Percentiles rank a stretch among this genome's conserved stretches.
phyloP scores from a whole-genome alignment of 768 basidiomycete genomes.

The Albatrellus ellisii region DNA sequence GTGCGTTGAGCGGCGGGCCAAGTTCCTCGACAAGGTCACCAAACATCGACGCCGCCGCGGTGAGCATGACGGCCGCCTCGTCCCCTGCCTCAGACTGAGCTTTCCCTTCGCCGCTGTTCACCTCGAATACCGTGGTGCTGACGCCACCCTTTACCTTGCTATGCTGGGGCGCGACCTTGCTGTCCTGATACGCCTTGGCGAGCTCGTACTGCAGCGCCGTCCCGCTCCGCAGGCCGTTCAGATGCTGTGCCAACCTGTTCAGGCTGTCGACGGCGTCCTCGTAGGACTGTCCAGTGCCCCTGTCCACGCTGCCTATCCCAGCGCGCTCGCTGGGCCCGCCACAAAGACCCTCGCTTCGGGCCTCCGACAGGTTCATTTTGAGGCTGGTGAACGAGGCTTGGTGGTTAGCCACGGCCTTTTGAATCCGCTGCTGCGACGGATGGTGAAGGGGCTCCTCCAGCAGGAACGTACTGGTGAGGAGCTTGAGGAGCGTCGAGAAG shows the following conservation, averaged over 20 bases:
- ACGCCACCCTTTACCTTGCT: constrained; percentile 7
- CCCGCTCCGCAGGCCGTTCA: constrained; percentile 80
- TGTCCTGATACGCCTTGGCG: constrained; percentile 41
- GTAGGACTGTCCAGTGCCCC: constrained; percentile 41
- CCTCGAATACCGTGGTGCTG: constrained; percentile 9
- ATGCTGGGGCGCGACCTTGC: constrained; percentile 27
- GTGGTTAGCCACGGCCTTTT: constrained; percentile 72
- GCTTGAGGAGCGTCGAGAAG: constrained; percentile 72
- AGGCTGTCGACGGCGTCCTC: constrained; percentile 80
- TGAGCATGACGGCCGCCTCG: constrained; percentile 31
- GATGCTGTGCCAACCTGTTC: constrained; percentile 85
- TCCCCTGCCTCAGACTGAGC: too few relatives aligned
- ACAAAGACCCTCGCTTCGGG: constrained; percentile 69
- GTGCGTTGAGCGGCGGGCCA: constrained; percentile 59
- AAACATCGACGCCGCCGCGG: constrained; percentile 61
- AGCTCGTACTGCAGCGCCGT: constrained; percentile 77
- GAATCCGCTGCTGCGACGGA: constrained; percentile 48
- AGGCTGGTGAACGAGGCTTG: constrained; percentile 84
- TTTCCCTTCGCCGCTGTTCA: too few relatives aligned
- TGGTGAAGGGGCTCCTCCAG: constrained; percentile 54
- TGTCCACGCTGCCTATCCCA: neutral
- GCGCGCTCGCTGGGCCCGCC: constrained; percentile 14
- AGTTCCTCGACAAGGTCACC: constrained; percentile 70
- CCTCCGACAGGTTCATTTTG: constrained; percentile 77
- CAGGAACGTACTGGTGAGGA: constrained; percentile 77